Conservation (phyloP, 495 filamentous ascomycete species). For the Ramalina peruviana region DNA sequence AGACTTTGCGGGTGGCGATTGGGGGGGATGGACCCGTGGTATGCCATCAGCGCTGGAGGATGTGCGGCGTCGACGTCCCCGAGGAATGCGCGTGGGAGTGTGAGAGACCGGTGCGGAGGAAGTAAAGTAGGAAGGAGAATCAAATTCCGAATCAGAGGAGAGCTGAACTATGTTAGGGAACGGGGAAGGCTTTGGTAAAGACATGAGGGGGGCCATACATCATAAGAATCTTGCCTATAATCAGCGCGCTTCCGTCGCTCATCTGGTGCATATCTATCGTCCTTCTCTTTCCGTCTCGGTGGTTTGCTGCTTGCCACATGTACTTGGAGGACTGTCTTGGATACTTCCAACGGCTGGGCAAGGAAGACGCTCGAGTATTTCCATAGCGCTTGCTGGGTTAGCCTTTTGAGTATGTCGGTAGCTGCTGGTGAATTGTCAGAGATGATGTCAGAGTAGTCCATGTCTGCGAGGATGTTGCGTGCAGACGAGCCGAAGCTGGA, state of each 20-base stretch:
- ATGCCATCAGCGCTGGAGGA: conserved; percentile 28
- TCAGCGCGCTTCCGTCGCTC: conserved; percentile 19
- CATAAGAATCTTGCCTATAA: conserved; percentile 29
- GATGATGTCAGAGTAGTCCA: conserved; percentile 82
- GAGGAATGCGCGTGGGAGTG: conserved; percentile 38
- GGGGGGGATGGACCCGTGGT: conserved; percentile 10
- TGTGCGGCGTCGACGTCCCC: conserved; percentile 11
- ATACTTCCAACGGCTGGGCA: conserved; percentile 92
- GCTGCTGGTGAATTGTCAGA: conserved; percentile 61
- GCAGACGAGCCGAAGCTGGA: conserved; percentile 57
- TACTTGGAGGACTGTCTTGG: conserved; percentile 83
- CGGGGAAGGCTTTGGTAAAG: no score
- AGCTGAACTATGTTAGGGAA: conserved; percentile 16
- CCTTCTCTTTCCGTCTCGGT: conserved; percentile 10
- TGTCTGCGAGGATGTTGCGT: conserved; percentile 68
- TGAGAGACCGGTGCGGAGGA: conserved; percentile 44
- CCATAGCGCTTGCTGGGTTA: conserved; percentile 68
- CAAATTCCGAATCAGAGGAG: conserved; percentile 48
- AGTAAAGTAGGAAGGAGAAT: conserved; percentile 79
- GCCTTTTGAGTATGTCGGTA: conserved; percentile 52
- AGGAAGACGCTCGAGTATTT: conserved; percentile 74
- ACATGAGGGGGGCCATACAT: conserved; percentile 8
- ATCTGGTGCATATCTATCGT: conserved; percentile 10
- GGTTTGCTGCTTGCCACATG: conserved; percentile 26
- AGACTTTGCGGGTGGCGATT: conserved; percentile 22